phyloP scores from a whole-genome alignment of 1,284 basidiomycete species.

The Moesziomyces parantarcticus region DNA sequence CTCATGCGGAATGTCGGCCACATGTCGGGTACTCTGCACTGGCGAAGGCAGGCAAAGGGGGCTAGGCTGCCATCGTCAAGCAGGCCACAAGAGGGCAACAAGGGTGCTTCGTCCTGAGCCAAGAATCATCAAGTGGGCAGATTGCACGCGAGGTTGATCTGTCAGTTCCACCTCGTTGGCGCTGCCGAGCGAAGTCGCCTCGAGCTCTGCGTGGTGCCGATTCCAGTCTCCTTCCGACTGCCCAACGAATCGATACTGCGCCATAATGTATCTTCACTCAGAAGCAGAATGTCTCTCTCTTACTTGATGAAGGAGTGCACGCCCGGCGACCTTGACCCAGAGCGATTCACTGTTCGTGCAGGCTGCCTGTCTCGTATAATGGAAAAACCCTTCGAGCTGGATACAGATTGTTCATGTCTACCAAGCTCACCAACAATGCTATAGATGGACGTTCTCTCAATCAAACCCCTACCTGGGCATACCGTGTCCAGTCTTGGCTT shows the following conservation, averaged over 20 bases:
- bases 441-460: no score
- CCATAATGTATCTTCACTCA: no score
- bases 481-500: neutral
- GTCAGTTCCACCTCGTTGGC: neutral
- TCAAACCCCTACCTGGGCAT: neutral
- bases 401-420: fast-evolving
- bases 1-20: constrained; percentile 13
- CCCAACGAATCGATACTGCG: no score
- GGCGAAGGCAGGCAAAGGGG: no score
- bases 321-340: no score
- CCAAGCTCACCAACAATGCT: neutral
- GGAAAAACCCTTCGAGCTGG: neutral
- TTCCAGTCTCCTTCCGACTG: no score
- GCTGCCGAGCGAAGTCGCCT: neutral
- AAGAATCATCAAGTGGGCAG: neutral
- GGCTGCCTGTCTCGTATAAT: neutral
- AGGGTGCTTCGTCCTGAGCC: neutral
- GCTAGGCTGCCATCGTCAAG: no score
- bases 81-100: no score
- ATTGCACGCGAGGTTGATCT: neutral
- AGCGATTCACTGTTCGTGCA: neutral
- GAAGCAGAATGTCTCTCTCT: no score
- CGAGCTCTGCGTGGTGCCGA: no score
- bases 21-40: constrained; percentile 3
- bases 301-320: no score